A percentile compares a stretch with the other conserved stretches of the same genome.
phyloP scores from a whole-genome alignment of 331 rosid genomes.

The Quercus phellos region DNA sequence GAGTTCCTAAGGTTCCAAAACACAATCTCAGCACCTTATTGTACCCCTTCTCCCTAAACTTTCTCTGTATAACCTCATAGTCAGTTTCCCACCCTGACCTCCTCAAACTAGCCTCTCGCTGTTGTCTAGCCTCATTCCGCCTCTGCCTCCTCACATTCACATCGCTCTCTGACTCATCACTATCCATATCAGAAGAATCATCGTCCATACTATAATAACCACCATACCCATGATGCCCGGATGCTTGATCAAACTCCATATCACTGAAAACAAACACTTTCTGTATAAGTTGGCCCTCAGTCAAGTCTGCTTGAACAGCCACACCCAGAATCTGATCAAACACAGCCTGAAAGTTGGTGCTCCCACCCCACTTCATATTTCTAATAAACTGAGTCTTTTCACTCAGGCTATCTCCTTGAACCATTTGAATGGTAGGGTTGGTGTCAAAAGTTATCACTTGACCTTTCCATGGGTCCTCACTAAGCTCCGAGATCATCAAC shows the following conservation, averaged over 20 bases:
- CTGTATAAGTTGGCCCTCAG: conserved; percentile 34
- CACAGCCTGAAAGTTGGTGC: conserved; percentile 45
- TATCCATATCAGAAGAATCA: background rate
- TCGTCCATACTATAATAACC: no score
- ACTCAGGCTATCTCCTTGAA: conserved; percentile 28
- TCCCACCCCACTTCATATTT: conserved; percentile 26
- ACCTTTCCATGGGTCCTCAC: conserved; percentile 61
- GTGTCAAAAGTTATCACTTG: conserved; percentile 38
- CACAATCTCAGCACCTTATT: no score
- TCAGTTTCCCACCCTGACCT: conserved; percentile 6
- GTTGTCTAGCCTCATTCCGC: no score
- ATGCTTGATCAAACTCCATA: conserved; percentile 40
- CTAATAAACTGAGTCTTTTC: conserved; percentile 26
- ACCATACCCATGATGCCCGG: no score
- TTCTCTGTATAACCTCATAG: conserved; percentile 21
- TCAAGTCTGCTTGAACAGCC: conserved; percentile 32
- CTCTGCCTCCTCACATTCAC: no score
- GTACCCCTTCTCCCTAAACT: background rate
- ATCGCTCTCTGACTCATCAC: background rate
- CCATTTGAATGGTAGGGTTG: conserved; percentile 42
- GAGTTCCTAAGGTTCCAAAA: no score
- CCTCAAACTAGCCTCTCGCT: no score
- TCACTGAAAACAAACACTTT: conserved; percentile 46
- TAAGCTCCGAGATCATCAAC: background rate
- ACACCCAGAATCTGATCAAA: conserved; percentile 43